Percentiles rank a stretch among this genome's conserved stretches.
Evolutionary conservation across 192 early-diverging fungal genomes (phyloP).

Genomic region (Rhizophlyctis rosea): DNA sequence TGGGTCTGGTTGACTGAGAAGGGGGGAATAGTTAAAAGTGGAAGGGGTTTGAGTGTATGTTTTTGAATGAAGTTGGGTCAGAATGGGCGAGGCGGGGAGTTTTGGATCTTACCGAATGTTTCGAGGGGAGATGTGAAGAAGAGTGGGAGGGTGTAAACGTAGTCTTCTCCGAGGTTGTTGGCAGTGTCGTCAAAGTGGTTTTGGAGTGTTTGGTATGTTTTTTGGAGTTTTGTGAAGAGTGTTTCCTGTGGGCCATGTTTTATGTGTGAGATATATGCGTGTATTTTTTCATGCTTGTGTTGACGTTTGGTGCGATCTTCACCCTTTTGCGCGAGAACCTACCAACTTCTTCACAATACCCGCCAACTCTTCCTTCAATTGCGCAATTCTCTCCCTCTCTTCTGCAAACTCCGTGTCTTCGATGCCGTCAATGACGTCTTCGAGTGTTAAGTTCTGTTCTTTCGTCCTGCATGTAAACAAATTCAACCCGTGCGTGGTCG

Average conservation of each 20-base stretch:
- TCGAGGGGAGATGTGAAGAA: conserved; percentile 10
- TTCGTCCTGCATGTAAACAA: background rate
- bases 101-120: conserved; percentile 9
- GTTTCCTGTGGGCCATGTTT: background rate
- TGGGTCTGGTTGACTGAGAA: background rate
- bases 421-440: background rate
- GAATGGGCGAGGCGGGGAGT: background rate
- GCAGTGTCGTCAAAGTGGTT: conserved; percentile 13
- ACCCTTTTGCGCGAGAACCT: background rate
- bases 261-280: too few relatives aligned
- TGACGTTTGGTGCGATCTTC: too few relatives aligned
- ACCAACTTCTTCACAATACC: background rate
- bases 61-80: background rate
- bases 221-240: conserved; percentile 15
- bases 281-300: too few relatives aligned
- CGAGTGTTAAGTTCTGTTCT: background rate
- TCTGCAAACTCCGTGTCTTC: background rate
- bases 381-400: background rate
- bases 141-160: conserved; percentile 6
- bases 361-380: background rate
- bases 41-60: background rate
- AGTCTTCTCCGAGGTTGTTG: conserved; percentile 16
- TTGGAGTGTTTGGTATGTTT: background rate
- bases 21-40: background rate
- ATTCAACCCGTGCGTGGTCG: background rate